A percentile compares a stretch with the other conserved stretches of the same genome.
Conservation (phyloP, 306 rosid species). For the Pachyrhizus erosus region DNA sequence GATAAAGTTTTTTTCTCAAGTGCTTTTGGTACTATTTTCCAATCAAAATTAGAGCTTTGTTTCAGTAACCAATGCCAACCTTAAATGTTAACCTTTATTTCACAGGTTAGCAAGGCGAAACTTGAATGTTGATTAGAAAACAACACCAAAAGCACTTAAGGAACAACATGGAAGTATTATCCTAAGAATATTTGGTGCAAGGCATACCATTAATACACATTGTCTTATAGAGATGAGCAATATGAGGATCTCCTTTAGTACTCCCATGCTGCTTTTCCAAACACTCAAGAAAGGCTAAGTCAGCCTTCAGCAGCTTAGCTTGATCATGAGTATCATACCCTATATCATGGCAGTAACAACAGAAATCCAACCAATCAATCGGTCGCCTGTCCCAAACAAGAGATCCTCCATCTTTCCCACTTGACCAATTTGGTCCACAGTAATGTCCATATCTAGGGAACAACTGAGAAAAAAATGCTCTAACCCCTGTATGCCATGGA, state of each 20-base stretch:
- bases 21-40: not conserved
- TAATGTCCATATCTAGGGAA: conserved; percentile 94
- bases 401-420: conserved; percentile 84
- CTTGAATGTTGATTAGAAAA: not conserved
- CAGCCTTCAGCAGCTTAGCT: conserved; percentile 77
- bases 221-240: conserved; percentile 74
- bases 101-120: not conserved
- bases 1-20: not conserved
- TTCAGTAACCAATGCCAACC: not conserved
- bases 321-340: conserved; percentile 95
- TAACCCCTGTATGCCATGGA: conserved; percentile 95
- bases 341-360: conserved; percentile 97
- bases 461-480: conserved; percentile 83
- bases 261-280: conserved; percentile 79
- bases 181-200: not conserved
- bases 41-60: not conserved
- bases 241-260: conserved; percentile 72
- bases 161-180: not conserved
- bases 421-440: conserved; percentile 98
- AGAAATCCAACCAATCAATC: conserved; percentile 95
- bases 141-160: not conserved
- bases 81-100: not conserved
- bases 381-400: conserved; percentile 92
- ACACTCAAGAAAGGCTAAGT: conserved; percentile 90
- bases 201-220: conserved; percentile 84